Evolutionary conservation across 1,284 basidiomycete species (phyloP).

Genomic region (Trichosporon inkin): DNA sequence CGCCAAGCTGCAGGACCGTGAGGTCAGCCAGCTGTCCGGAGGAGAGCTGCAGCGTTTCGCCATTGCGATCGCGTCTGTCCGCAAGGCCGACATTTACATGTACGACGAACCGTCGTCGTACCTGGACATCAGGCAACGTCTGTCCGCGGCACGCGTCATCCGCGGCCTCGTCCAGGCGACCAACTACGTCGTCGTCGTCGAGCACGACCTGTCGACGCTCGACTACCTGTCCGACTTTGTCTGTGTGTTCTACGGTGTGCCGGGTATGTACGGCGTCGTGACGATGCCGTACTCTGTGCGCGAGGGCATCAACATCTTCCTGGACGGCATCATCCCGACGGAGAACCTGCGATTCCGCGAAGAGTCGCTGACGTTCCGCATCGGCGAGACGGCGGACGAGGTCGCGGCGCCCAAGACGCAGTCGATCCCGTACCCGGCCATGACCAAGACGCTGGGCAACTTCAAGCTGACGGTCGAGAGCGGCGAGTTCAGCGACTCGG

Average conservation of each 20-base stretch:
- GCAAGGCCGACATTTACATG: conserved; percentile 73
- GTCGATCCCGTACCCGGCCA: conserved; percentile 81
- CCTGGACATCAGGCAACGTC: conserved; percentile 87
- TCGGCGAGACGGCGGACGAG: conserved; percentile 90
- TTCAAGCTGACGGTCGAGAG: conserved; percentile 89
- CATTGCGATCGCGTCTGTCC: conserved; percentile 57
- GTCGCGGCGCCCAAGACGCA: conserved; percentile 71
- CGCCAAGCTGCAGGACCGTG: conserved; percentile 74
- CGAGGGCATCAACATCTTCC: conserved; percentile 98
- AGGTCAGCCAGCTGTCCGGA: conserved; percentile 79
- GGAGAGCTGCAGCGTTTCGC: conserved; percentile 96
- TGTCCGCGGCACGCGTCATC: conserved; percentile 93
- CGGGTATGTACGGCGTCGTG: conserved; percentile 94
- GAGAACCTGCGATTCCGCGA: conserved; percentile 95
- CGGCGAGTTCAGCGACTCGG: conserved; percentile 88
- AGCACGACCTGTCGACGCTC: conserved; percentile 94
- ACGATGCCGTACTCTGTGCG: conserved; percentile 95
- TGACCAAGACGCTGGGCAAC: conserved; percentile 88
- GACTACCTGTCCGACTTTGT: conserved; percentile 97
- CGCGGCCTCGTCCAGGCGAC: conserved; percentile 72
- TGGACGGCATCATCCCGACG: conserved; percentile 96
- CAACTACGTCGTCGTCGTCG: conserved; percentile 91
- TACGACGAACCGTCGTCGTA: conserved; percentile 90
- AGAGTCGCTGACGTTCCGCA: conserved; percentile 90
- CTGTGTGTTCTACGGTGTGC: conserved; percentile 93